Evolutionary conservation across 768 basidiomycete species (phyloP).

Genomic region (Strobilomyces dryophilus): DNA sequence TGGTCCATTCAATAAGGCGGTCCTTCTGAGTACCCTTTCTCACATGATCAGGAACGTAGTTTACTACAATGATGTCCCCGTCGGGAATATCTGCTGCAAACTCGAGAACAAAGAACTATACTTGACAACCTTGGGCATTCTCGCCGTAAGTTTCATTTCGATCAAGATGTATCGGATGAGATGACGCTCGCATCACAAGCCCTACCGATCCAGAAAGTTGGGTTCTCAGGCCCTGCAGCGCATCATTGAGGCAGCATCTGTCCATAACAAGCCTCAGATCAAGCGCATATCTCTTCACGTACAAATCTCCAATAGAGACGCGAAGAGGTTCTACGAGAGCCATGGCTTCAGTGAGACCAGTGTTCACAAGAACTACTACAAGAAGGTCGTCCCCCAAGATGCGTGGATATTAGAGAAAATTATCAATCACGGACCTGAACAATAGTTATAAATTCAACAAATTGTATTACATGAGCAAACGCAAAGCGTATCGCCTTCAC

Average conservation of each 20-base stretch:
- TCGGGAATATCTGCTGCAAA: conserved; percentile 85
- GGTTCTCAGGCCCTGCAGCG: conserved; percentile 71
- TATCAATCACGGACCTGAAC: conserved; percentile 31
- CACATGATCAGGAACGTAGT: conserved; percentile 44
- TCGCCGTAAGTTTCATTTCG: conserved; percentile 57
- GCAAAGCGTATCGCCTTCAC: neutral
- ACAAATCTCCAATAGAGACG: conserved; percentile 74
- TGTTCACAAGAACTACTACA: conserved; percentile 77
- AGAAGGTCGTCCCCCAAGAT: conserved; percentile 78
- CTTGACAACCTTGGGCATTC: conserved; percentile 89
- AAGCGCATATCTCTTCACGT: conserved; percentile 79
- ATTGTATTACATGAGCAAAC: conserved; percentile 24
- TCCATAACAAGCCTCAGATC: conserved; percentile 59
- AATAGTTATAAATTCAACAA: conserved; percentile 22
- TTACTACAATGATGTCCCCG: conserved; percentile 90
- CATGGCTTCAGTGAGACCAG: conserved; percentile 74
- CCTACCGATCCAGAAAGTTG: conserved; percentile 76
- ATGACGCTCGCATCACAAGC: conserved; percentile 41
- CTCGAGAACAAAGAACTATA: conserved; percentile 66
- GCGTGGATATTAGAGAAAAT: conserved; percentile 83
- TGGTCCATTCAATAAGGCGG: conserved; percentile 31
- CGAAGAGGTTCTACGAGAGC: conserved; percentile 78
- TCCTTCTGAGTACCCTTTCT: conserved; percentile 16
- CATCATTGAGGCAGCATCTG: conserved; percentile 59
- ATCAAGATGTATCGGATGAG: conserved; percentile 10